phyloP scores from a whole-genome alignment of 305 asterid genomes.

The Rubia balearica region DNA sequence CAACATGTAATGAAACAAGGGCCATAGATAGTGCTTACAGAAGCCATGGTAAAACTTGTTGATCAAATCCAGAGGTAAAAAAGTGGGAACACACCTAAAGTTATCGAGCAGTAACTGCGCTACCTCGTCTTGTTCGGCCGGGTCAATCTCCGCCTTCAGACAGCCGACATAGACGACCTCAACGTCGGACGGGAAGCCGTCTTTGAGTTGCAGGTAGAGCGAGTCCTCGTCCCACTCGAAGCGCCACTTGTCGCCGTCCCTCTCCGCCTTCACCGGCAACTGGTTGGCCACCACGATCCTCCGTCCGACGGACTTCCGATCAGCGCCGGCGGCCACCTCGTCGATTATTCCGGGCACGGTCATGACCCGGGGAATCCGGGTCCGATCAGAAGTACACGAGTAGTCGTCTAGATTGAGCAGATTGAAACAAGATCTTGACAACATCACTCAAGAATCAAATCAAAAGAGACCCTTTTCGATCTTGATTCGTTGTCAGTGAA shows the following conservation, averaged over 20 bases:
- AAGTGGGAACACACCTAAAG: constrained; percentile 78
- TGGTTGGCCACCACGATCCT: constrained; percentile 63
- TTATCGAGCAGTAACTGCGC: constrained; percentile 50
- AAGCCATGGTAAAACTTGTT: constrained; percentile 14
- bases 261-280: constrained; percentile 48
- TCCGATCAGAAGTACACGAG: constrained; percentile 39
- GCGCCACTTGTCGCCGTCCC: constrained; percentile 40
- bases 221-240: constrained; percentile 79
- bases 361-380: constrained; percentile 61
- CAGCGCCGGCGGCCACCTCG: constrained; percentile 20
- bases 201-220: constrained; percentile 51
- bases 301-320: constrained; percentile 27
- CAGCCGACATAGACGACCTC: constrained; percentile 62
- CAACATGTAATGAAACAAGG: constrained; percentile 71
- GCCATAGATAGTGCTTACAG: constrained; percentile 85
- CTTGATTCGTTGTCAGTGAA: too few species aligned
- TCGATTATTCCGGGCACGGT: constrained; percentile 49
- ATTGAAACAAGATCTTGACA: constrained; percentile 83
- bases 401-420: constrained; percentile 64
- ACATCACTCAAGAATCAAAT: constrained; percentile 27
- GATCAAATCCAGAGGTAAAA: constrained; percentile 21
- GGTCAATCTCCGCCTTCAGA: constrained; percentile 48
- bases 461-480: neutral
- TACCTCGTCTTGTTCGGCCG: constrained; percentile 62
- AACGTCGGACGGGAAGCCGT: constrained; percentile 53